phyloP scores from a whole-genome alignment of 495 filamentous ascomycete genomes.

The Aspergillus indologenus region DNA sequence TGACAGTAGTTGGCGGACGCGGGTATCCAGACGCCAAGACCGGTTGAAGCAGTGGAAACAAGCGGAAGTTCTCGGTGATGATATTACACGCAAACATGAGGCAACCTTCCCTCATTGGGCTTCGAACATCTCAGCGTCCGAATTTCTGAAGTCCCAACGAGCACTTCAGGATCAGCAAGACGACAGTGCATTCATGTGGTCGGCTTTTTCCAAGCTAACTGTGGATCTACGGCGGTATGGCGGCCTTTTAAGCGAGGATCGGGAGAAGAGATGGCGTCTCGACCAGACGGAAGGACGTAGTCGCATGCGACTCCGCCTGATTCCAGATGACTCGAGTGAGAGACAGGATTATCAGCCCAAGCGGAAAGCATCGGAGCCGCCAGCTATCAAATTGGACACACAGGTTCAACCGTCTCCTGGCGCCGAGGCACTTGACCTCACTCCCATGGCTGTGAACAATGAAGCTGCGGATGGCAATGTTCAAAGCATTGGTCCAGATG shows the following conservation, averaged over 20 bases:
- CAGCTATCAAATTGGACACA: slow-evolving; percentile 38
- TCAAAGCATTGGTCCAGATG: slow-evolving; percentile 43
- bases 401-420: slow-evolving; percentile 29
- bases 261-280: slow-evolving; percentile 75
- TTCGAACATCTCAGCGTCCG: slow-evolving; percentile 87
- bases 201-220: slow-evolving; percentile 70
- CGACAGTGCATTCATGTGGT: slow-evolving; percentile 67
- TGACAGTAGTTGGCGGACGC: slow-evolving; percentile 63
- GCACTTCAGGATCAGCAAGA: slow-evolving; percentile 90
- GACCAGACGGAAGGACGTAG: slow-evolving; percentile 95
- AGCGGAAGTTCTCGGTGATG: slow-evolving; percentile 64
- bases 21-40: slow-evolving; percentile 73
- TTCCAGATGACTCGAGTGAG: slow-evolving; percentile 67
- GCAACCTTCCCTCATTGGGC: slow-evolving; percentile 84
- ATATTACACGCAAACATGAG: slow-evolving; percentile 72
- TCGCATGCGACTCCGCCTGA: slow-evolving; percentile 83
- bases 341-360: slow-evolving; percentile 84
- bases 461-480: slow-evolving; percentile 26
- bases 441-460: slow-evolving; percentile 29
- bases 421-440: slow-evolving; percentile 35
- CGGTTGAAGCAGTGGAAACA: slow-evolving; percentile 73
- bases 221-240: slow-evolving; percentile 70
- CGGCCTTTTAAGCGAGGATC: slow-evolving; percentile 68
- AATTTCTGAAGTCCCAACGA: slow-evolving; percentile 86
- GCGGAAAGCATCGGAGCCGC: slow-evolving; percentile 56